phyloP scores from a whole-genome alignment of 768 basidiomycete genomes.

The Cyclocybe aegerita region DNA sequence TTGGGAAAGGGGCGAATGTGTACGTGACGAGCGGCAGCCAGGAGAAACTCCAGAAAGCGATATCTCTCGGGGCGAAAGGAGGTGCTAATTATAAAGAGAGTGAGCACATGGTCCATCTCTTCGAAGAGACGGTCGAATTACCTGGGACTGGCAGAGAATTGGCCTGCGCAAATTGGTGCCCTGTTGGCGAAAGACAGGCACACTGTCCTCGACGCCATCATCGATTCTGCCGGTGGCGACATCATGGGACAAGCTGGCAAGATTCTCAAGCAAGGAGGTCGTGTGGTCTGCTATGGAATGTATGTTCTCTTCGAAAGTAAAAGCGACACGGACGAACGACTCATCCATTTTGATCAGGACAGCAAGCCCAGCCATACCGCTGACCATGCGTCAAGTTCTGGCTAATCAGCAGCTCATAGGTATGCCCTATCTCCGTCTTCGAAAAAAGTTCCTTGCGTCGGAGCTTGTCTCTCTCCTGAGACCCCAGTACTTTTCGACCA shows the following conservation, averaged over 20 bases:
- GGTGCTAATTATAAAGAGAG: constrained; percentile 74
- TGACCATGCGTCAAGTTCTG: constrained; percentile 80
- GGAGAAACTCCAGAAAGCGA: constrained; percentile 68
- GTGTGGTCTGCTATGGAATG: constrained; percentile 69
- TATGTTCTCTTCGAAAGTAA: constrained; percentile 25
- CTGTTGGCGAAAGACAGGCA: constrained; percentile 37
- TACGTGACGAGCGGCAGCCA: constrained; percentile 76
- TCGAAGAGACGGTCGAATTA: not conserved
- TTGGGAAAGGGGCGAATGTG: constrained; percentile 76
- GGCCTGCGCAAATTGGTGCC: constrained; percentile 47
- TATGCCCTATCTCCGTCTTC: constrained; percentile 26
- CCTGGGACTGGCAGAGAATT: constrained; percentile 35
- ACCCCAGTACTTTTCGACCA: no score
- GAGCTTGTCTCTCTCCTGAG: not conserved
- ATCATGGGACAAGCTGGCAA: constrained; percentile 51
- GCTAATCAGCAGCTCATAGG: constrained; percentile 75
- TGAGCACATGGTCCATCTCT: constrained; percentile 25
- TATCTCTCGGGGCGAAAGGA: constrained; percentile 70
- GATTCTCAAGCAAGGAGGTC: constrained; percentile 56
- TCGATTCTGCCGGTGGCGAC: constrained; percentile 72
- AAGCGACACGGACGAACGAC: not conserved
- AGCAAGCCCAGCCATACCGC: constrained; percentile 51
- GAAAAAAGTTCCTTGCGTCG: constrained; percentile 2
- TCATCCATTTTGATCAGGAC: constrained; percentile 46
- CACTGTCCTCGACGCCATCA: constrained; percentile 52